A percentile compares a stretch with the other conserved stretches of the same genome.
Conservation (phyloP, 2,329 filamentous ascomycete species). For the Bipolaris cookei region DNA sequence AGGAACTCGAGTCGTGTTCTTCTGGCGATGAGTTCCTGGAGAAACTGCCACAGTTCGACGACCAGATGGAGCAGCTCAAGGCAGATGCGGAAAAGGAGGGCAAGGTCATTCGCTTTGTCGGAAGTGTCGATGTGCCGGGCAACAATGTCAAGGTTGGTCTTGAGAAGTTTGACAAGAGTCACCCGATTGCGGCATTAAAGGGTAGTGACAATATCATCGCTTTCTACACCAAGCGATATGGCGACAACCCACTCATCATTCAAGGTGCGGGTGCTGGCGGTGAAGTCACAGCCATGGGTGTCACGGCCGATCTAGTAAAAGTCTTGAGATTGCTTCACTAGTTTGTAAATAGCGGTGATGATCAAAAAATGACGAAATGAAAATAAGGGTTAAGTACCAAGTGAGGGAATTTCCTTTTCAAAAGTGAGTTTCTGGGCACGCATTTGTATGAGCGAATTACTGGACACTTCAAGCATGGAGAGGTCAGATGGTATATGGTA, state of each 20-base stretch:
- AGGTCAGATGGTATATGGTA: too few relatives aligned
- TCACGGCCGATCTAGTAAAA: slow-evolving; percentile 92
- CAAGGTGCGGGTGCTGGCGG: slow-evolving; percentile 94
- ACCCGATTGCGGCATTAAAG: slow-evolving; percentile 92
- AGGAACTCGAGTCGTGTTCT: slow-evolving; percentile 76
- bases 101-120: slow-evolving; percentile 93
- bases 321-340: slow-evolving; percentile 74
- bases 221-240: slow-evolving; percentile 97
- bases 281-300: slow-evolving; percentile 97
- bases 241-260: slow-evolving; percentile 86
- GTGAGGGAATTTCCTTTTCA: too few relatives aligned
- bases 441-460: too few relatives aligned
- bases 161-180: slow-evolving; percentile 80
- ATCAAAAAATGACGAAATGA: neutral
- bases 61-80: slow-evolving; percentile 89
- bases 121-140: slow-evolving; percentile 83
- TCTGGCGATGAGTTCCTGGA: slow-evolving; percentile 87
- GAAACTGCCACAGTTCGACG: slow-evolving; percentile 80
- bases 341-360: neutral
- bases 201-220: slow-evolving; percentile 99
- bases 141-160: slow-evolving; percentile 89
- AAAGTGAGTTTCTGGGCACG: too few relatives aligned
- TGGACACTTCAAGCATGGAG: too few relatives aligned
- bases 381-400: neutral
- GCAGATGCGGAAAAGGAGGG: slow-evolving; percentile 81